Percentiles rank a stretch among this genome's conserved stretches.
These are phyloP conservation scores for Trypanosoma grayi DNA, from an alignment of 208 protist species.

Conservation along the genomic window DNA sequence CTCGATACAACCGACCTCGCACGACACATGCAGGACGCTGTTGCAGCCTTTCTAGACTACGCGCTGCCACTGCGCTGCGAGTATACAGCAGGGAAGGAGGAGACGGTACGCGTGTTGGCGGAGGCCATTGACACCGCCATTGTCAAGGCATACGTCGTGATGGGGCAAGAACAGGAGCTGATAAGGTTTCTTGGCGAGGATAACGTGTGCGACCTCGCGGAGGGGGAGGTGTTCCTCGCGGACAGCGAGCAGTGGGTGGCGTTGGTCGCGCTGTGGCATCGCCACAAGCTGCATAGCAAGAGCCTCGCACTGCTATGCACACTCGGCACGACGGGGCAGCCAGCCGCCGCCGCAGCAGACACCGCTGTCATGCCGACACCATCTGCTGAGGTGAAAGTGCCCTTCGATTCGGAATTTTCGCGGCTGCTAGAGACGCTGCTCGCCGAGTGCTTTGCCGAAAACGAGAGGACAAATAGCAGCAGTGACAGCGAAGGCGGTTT, in stretches of 20 bases:
- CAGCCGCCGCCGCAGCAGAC: constrained; percentile 26
- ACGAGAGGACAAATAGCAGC: not conserved
- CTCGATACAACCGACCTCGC: constrained; percentile 4
- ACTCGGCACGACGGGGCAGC: constrained; percentile 18
- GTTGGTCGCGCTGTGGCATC: constrained; percentile 36
- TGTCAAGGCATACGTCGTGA: constrained; percentile 33
- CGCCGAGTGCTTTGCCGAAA: not conserved
- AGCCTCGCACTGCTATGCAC: constrained; percentile 18
- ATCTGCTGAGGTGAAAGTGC: not conserved
- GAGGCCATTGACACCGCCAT: constrained; percentile 50
- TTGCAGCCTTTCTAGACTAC: constrained; percentile 27
- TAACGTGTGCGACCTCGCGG: constrained; percentile 34
- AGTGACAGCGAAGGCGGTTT: constrained; percentile 3
- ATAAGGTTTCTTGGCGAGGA: constrained; percentile 37
- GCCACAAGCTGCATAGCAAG: constrained; percentile 11
- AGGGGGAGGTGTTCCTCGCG: constrained; percentile 32
- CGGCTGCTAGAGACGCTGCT: constrained; percentile 4
- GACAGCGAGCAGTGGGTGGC: constrained; percentile 53
- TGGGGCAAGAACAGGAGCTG: constrained; percentile 41
- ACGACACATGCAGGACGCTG: constrained; percentile 8
- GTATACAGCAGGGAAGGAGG: constrained; percentile 10
- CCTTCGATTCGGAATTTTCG: constrained; percentile 16
- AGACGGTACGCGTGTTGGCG: constrained; percentile 13
- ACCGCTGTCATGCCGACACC: not conserved
- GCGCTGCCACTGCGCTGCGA: constrained; percentile 17